A percentile compares a stretch with the other conserved stretches of the same genome.
phyloP scores from a whole-genome alignment of 2,329 filamentous ascomycete species.

The Colletotrichum lupini region DNA sequence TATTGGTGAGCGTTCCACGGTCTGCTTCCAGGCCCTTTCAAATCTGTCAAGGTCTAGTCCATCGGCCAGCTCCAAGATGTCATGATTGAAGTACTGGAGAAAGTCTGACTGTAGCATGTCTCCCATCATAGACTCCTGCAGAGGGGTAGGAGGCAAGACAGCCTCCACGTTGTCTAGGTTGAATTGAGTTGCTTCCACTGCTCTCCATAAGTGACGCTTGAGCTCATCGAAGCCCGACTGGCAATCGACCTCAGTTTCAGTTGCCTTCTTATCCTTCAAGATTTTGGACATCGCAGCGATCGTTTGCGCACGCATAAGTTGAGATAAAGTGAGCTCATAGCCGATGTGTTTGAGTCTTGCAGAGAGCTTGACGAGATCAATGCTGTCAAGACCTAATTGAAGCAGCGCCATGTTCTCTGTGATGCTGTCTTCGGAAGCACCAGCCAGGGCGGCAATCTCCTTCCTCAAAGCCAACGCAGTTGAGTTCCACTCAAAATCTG shows the following conservation, averaged over 20 bases:
- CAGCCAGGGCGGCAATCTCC: constrained; percentile 73
- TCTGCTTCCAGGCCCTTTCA: constrained; percentile 68
- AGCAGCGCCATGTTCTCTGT: constrained; percentile 74
- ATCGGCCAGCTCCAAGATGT: constrained; percentile 72
- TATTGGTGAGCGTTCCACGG: constrained; percentile 73
- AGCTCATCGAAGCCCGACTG: constrained; percentile 35
- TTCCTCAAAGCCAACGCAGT: constrained; percentile 64
- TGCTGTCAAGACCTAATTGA: constrained; percentile 89
- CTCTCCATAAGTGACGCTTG: constrained; percentile 48
- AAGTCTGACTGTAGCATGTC: constrained; percentile 84
- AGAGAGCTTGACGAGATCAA: constrained; percentile 88
- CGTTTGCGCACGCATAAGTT: constrained; percentile 79
- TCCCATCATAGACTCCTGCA: constrained; percentile 88
- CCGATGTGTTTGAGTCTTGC: constrained; percentile 73
- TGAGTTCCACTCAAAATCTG: constrained; percentile 67
- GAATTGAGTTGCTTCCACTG: constrained; percentile 48
- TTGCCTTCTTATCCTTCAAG: not conserved
- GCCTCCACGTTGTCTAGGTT: constrained; percentile 59
- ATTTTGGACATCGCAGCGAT: constrained; percentile 68
- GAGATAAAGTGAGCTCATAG: constrained; percentile 74
- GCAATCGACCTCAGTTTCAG: constrained; percentile 36
- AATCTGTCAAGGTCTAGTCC: constrained; percentile 67
- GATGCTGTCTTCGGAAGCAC: constrained; percentile 62
- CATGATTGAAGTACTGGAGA: constrained; percentile 85
- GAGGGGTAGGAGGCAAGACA: constrained; percentile 79